Evolutionary conservation across 371 early-diverging fungal genomes (phyloP), one percentile per base, ranked within the genome.

Genomic region (Mucor ambiguus): DNA sequence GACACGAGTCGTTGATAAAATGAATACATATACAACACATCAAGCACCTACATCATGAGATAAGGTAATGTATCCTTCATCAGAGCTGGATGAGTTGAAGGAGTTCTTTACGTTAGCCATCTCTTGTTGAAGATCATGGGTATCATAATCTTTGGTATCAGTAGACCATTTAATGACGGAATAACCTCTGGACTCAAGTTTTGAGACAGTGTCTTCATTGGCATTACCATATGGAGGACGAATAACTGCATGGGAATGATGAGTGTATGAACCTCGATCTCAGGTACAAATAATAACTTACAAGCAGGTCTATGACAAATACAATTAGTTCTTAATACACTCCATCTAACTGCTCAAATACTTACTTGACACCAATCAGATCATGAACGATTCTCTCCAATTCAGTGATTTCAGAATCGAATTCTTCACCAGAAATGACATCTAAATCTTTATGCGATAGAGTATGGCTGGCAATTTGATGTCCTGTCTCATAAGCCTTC

Each of bases 381-480:
- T 64, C 35, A n/a, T 69, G 14, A 20, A 78, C 64, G 4, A 69
- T 63, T 43, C 73, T 63, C 28, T 76, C 74, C 12, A 78, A 64
- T 22, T 68, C 46, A 11, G 46, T 58, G 61, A 82, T 72, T 44
- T 82, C 73, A 1, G 41, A 5, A 12, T 67, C 44, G 33, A 82
- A 60, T 16, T 71, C 60, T 24, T 32, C 55, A 1, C 60, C 70
- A 55, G 46, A 35, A n/a, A 80, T 61, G 5, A 46, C 43, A 20
- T 46, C 62, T 28, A 77, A 37, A 61, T 79, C 75, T 54, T 70
- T 61, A 69, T 91, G 91, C 8, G 75, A 69, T 70, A 80, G 86
- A 10, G 86, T 83, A 66, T 88, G 89, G 61, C 82, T 81, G 3
- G 85, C 89, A 71, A 88, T 78, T 60, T 85, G 84, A 66, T 85